Base-by-base conservation (phyloP, 1,284 basidiomycete genomes). In the Anthracocystis setariae region DNA sequence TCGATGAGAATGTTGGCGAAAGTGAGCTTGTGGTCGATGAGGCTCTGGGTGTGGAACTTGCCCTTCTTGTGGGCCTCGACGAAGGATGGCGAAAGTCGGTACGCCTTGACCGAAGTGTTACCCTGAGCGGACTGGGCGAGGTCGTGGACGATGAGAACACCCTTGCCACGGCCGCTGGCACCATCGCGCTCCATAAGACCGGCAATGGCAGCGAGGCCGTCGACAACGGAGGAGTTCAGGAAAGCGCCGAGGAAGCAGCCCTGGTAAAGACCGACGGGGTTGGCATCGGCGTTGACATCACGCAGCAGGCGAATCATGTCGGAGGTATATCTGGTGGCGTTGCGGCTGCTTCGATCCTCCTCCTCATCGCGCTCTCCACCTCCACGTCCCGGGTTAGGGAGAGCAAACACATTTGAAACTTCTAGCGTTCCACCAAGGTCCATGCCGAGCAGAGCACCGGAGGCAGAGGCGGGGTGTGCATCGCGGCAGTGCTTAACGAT, bases 181-280 rank as follows among this genome's bases (percentile, higher is more conserved):
- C 81, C 78, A 24, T 81, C 81, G 20, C 78, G 74, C 60, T 82
- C 81, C 71, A 82, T 78, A 23, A 82, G 62, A 23, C 68, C 64
- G 21, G 78, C 63, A 23, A 82, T 74, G 25, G 74, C 72, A 49
- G 75, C 73, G 21, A 82, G 70, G 83, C 96, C 91, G 15, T 92
- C 91, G 66, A 97, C 93, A 49, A 98, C 87, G 46, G 96, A 85
- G n/a, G 89, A 88, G 91, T 84, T 92, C 33, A 82, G 61, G 68
- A 81, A 79, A 45, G 75, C 65, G 43, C 81, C 81, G 10, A 82
- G 90, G 84, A 95, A 97, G n/a, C 93, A 93, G 38, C 93, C 93
- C 83, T 96, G 93, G 86, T 99, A 99, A 84, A 97, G 93, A 43
- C 96, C 96, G 58, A 98, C 92, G 46, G 96, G 89, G 76, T 91